Evolutionary conservation across 2,329 filamentous ascomycete species (phyloP), one percentile per base, ranked within the genome.

Genomic region (Paraphaeosphaeria sporulosa): DNA sequence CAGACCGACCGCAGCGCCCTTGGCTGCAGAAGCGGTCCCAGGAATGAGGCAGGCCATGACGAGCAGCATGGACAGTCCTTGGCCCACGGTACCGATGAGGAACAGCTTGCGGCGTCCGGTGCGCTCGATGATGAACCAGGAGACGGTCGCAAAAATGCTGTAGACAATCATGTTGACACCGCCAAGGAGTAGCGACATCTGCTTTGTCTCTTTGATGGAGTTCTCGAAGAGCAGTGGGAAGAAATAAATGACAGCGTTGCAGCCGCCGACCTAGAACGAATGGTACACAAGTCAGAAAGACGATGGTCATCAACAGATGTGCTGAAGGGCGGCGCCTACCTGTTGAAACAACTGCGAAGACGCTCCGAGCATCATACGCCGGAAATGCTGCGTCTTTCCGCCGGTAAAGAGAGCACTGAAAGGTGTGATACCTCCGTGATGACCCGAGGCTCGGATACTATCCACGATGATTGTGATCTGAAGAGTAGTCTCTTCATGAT

Each of bases 401-500:
- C 83, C 81, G 1, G 86, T 88, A 68, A 89, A 82, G 1, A 89
- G 80, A 0, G 85, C 83, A 64, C 82, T 85, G 71, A 84, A 77
- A 1, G 77, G 77, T 8, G 76, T 80, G 61, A 74, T 75, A 42
- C 79, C 77, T 12, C 77, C 76, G 38, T 76, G 71, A 69, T 78
- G 77, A 32, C 79, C 78, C 19, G 78, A 77, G 5, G 76, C 77
- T 13, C 74, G 73, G 59, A 81, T 79, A 57, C 75, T 76, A 68
- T 93, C 90, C n/a, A 87, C 78, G n/a, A 91, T 88, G 0, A 90
- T 87, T 55, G 89, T 85, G 67, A 85, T 84, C 75, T 91, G 86
- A 10, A 83, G 70, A 48, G 83, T 80, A 2, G 87, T 88, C 69
- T 89, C 84, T 9, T 81, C 78, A 63, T 85, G 82, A 49, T 88